phyloP scores from a whole-genome alignment of 352 stramenopile genomes.

The Globisporangium heterothallicum region DNA sequence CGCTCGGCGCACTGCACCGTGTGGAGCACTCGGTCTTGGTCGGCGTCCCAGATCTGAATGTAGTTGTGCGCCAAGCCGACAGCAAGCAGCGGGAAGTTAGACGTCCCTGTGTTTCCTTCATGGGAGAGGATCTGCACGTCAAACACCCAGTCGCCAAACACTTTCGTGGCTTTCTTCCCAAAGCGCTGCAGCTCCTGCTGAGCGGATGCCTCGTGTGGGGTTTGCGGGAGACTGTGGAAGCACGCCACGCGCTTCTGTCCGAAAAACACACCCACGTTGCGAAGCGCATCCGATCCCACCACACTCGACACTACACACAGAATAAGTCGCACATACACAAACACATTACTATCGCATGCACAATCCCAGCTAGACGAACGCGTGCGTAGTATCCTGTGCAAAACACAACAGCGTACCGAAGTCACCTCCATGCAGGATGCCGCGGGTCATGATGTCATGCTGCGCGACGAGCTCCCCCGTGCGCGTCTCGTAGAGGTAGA shows the following conservation, averaged over 20 bases:
- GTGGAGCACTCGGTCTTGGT: slow-evolving; percentile 34
- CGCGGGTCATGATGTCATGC: slow-evolving; percentile 44
- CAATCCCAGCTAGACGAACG: not conserved
- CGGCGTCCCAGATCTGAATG: slow-evolving; percentile 69
- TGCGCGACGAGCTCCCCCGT: slow-evolving; percentile 40
- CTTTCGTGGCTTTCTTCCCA: slow-evolving; percentile 29
- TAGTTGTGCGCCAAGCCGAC: slow-evolving; percentile 84
- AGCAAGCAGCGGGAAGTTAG: slow-evolving; percentile 31
- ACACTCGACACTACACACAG: slow-evolving; percentile 7
- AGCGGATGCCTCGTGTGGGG: slow-evolving; percentile 12
- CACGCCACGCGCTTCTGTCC: slow-evolving; percentile 76
- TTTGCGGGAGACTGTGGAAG: slow-evolving; percentile 45
- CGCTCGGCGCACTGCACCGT: slow-evolving; percentile 68
- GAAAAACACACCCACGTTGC: slow-evolving; percentile 54
- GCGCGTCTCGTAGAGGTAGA: slow-evolving; percentile 61
- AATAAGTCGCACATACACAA: not conserved
- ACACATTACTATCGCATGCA: too few relatives aligned
- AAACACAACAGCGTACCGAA: slow-evolving; percentile 21
- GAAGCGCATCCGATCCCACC: not conserved
- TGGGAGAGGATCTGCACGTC: slow-evolving; percentile 59
- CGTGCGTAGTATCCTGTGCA: too few relatives aligned
- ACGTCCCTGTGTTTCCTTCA: slow-evolving; percentile 11
- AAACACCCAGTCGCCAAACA: slow-evolving; percentile 83
- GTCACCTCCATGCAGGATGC: slow-evolving; percentile 75
- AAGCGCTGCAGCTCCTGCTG: slow-evolving; percentile 21